Evolutionary conservation across 169 alveolate species (phyloP).

Genomic region (Theileria luwenshuni): DNA sequence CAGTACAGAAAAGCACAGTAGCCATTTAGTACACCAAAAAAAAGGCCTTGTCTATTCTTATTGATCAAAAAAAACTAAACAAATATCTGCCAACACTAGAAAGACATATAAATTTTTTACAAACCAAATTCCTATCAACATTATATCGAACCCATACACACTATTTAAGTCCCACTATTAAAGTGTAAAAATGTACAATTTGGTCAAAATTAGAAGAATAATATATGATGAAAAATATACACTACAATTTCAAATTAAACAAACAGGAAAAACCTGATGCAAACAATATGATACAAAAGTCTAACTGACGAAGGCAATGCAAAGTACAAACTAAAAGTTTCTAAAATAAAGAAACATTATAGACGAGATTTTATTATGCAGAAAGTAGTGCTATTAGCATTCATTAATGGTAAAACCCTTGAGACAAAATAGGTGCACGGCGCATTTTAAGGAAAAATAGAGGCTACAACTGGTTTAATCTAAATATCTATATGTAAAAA

Average conservation of each 20-base stretch:
- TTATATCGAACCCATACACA: no score
- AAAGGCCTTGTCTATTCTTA: background rate
- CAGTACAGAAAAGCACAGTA: background rate
- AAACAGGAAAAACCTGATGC: background rate
- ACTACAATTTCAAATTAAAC: background rate
- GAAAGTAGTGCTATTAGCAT: constrained; percentile 21
- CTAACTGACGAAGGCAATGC: background rate
- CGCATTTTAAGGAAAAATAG: background rate
- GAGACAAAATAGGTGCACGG: constrained; percentile 28
- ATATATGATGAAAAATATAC: background rate
- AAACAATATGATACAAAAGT: background rate
- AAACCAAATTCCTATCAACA: no score
- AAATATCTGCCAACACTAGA: no score
- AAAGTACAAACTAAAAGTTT: background rate
- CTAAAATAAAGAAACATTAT: constrained; percentile 1
- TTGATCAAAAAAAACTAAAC: no score
- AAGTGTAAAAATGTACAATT: no score
- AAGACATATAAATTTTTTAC: no score
- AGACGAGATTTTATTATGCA: background rate
- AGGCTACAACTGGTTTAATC: no score
- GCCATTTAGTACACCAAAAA: background rate
- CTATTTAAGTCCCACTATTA: no score
- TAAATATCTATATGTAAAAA: no score
- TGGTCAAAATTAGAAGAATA: no score
- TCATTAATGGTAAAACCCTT: background rate